phyloP scores from a whole-genome alignment of 2,329 filamentous ascomycete species.

The Fusarium redolens region DNA sequence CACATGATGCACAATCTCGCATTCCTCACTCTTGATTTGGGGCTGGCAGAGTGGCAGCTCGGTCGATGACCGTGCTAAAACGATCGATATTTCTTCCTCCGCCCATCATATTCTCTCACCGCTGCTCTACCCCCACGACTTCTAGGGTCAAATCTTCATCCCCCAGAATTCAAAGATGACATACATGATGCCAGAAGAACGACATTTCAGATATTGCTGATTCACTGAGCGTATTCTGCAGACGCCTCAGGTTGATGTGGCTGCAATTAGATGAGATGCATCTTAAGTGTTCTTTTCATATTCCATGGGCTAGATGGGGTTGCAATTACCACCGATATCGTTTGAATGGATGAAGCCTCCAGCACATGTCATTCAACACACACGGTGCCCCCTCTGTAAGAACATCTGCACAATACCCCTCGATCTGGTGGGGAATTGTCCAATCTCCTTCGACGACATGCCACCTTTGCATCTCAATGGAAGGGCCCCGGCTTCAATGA shows the following conservation, averaged over 20 bases:
- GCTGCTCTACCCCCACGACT: constrained; percentile 38
- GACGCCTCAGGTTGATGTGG: constrained; percentile 8
- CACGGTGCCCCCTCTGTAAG: constrained; percentile 20
- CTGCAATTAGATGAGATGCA: constrained; percentile 3
- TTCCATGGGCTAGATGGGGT: not conserved
- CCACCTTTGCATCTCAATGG: constrained; percentile 39
- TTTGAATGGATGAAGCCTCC: constrained; percentile 8
- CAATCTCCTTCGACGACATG: constrained; percentile 43
- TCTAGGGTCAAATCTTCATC: constrained; percentile 9
- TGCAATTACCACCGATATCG: constrained; percentile 12
- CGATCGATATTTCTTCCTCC: constrained; percentile 31
- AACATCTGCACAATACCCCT: constrained; percentile 34
- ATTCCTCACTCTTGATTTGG: constrained; percentile 38
- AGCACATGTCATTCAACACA: constrained; percentile 5
- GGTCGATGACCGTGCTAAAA: constrained; percentile 35
- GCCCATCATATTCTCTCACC: constrained; percentile 39
- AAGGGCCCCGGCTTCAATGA: constrained; percentile 24
- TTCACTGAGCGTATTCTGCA: constrained; percentile 23
- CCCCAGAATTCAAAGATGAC: constrained; percentile 32
- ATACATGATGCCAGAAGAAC: constrained; percentile 28
- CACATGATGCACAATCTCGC: constrained; percentile 42
- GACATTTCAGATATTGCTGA: constrained; percentile 2
- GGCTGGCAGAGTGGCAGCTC: constrained; percentile 32
- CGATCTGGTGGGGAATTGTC: constrained; percentile 46
- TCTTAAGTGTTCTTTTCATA: constrained; percentile 2